Base-by-base conservation (phyloP, 2,329 filamentous ascomycete species). In the Pseudogymnoascus destructans region DNA sequence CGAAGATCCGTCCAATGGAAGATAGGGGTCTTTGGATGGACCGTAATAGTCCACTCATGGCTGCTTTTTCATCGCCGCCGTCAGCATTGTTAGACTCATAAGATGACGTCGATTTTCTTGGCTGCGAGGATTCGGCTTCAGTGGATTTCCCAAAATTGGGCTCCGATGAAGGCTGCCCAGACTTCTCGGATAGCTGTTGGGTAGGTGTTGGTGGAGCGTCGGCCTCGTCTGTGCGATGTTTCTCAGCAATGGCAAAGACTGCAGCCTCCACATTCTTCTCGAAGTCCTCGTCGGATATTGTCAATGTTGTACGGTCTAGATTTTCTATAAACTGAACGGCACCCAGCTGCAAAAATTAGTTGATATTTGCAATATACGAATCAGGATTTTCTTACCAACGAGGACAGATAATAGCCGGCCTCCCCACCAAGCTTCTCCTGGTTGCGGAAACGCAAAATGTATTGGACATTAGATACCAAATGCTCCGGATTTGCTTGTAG, bases 341-440 rank as follows among this genome's bases (percentile, higher is more conserved):
- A 57, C 93, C 93, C 85, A 92, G 88, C 79, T 87, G 61, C 64
- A 70, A 23, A 70, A 27, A 52, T 62, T 60, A 62, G 60, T 58
- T n/a, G 23, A 11, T 52, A 54, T 38, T 27, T 33, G 25, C 21
- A 25, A 33, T 8, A 40, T 42, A 52, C 19, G 25, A 58, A 35
- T 27, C 7, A n/a, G n/a, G 40, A 42, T 40, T 49, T 10, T 68
- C 79, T 67, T 74, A 90, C 87, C 64, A 98, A 74, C 6, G 93
- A 97, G 30, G 92, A 97, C 58, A 98, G 81, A 71, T 98, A 98
- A 72, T 98, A 98, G 10, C 93, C 93, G 11, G 93, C 92, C 75
- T 98, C 93, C n/a, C 93, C 93, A 21, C 87, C 88, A 1, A 98
- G 82, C 70, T 97, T 97, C 57, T 98, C 93, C 71, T 96, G 93